Evolutionary conservation across 2,329 filamentous ascomycete genomes (phyloP), one percentile per base, ranked within the genome.

Genomic region (Thermoascus crustaceus): DNA sequence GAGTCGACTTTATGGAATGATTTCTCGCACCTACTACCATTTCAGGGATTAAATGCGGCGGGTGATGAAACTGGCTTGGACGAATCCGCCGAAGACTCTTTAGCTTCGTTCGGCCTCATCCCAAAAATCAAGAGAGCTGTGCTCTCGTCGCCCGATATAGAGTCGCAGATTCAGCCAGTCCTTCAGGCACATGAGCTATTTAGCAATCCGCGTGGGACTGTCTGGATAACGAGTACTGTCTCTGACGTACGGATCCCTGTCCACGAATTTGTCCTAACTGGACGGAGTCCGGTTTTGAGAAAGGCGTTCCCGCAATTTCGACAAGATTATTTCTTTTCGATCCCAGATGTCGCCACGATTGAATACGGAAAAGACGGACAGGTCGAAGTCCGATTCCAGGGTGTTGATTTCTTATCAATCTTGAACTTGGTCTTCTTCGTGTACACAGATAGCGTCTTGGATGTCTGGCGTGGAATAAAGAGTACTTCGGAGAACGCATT

Each of bases 391-490:
- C 72, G 75, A 0, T 80, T 96, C 34, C 65, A 76, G 13, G 73
- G 76, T 2, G 61, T 89, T 8, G 87, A 95, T 53, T 71, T 91
- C 23, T 68, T 93, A 21, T 82, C 85, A 1, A 54, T 95, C 5
- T 65, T 94, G 38, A 89, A 94, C 47, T 48, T 96, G 7, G 75
- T 82, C 1, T 67, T 89, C 7, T 95, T 85, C 50, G 55, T 82
- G 5, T 96, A 96, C 55, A 80, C 79, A 4, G 91, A 96, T 53
- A 70, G 68, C 3, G 65, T 88, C 10, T 71, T 94, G 20, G 85
- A 91, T 40, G 82, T 88, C 11, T 96, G 91, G 91, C 84, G 88
- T 45, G 80, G 82, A 43, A 80, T 80, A 4, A 76, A 68, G 42
- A 74, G 79, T 42, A 73, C 76, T 13, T 75, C 79, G 2, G 64